These are phyloP conservation scores for Schoenoplectus tabernaemontani DNA, from an alignment of 202 grass and related monocot species.

Conservation along the genomic window DNA sequence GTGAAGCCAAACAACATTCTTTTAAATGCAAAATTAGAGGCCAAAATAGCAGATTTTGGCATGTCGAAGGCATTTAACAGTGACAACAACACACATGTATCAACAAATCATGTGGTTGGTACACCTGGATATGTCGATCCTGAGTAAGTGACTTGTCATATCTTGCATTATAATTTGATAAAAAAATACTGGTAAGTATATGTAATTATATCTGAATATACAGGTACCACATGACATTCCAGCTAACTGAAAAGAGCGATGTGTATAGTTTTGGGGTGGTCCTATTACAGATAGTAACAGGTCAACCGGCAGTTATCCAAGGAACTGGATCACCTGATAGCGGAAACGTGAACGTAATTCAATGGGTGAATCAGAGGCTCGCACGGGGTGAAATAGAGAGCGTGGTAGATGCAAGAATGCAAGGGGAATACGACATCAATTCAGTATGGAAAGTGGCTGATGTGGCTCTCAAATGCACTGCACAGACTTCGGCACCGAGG, in stretches of 20 bases:
- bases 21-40: conserved; percentile 35
- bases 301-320: conserved; percentile 17
- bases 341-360: conserved; percentile 10
- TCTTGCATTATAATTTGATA: neutral
- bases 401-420: conserved; percentile 40
- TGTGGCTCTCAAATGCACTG: conserved; percentile 40
- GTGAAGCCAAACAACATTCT: conserved; percentile 63
- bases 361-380: conserved; percentile 56
- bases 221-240: conserved; percentile 28
- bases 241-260: conserved; percentile 37
- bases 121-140: conserved; percentile 55
- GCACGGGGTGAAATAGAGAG: conserved; percentile 41
- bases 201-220: neutral
- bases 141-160: conserved; percentile 29
- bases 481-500: neutral
- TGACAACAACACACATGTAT: conserved; percentile 23
- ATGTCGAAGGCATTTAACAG: conserved; percentile 36
- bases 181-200: neutral
- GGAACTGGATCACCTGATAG: neutral
- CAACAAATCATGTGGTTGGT: conserved; percentile 23
- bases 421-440: conserved; percentile 49
- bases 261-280: conserved; percentile 54
- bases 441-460: conserved; percentile 39
- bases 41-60: conserved; percentile 58
- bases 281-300: conserved; percentile 42